Conservation (phyloP, 352 stramenopile species). For the Pythium biforme region DNA sequence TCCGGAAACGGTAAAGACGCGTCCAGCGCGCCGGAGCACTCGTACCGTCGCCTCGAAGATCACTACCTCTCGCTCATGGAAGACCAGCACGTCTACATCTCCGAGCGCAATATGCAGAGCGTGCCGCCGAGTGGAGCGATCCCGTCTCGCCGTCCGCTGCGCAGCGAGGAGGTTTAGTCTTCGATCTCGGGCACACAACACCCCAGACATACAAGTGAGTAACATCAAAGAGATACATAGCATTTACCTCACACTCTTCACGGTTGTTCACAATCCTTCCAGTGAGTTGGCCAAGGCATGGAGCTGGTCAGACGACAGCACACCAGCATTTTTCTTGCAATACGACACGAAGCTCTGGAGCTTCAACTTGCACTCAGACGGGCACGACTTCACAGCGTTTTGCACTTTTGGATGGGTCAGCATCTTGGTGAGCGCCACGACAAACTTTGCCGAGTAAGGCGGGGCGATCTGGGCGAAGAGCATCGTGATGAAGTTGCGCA, state of each 20-base stretch:
- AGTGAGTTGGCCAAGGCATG: slow-evolving; percentile 54
- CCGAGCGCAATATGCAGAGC: slow-evolving; percentile 29
- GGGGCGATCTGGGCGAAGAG: slow-evolving; percentile 69
- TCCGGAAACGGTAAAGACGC: slow-evolving; percentile 50
- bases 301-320: slow-evolving; percentile 65
- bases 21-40: slow-evolving; percentile 42
- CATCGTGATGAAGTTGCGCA: slow-evolving; percentile 86
- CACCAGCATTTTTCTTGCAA: slow-evolving; percentile 60
- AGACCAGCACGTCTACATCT: slow-evolving; percentile 55
- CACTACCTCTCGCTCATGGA: slow-evolving; percentile 72
- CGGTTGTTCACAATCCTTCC: slow-evolving; percentile 28
- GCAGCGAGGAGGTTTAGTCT: slow-evolving; percentile 8
- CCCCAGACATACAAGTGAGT: neutral
- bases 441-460: slow-evolving; percentile 79
- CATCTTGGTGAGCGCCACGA: slow-evolving; percentile 65
- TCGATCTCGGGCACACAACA: neutral
- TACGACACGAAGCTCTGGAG: slow-evolving; percentile 62
- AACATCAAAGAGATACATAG: neutral
- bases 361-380: slow-evolving; percentile 74
- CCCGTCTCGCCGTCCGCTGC: slow-evolving; percentile 4
- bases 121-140: neutral
- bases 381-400: slow-evolving; percentile 79
- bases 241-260: neutral
- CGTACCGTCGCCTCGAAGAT: slow-evolving; percentile 64
- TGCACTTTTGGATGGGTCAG: slow-evolving; percentile 84